Evolutionary conservation across 1,284 basidiomycete species (phyloP).

Genomic region (Leccinum pachyderme): DNA sequence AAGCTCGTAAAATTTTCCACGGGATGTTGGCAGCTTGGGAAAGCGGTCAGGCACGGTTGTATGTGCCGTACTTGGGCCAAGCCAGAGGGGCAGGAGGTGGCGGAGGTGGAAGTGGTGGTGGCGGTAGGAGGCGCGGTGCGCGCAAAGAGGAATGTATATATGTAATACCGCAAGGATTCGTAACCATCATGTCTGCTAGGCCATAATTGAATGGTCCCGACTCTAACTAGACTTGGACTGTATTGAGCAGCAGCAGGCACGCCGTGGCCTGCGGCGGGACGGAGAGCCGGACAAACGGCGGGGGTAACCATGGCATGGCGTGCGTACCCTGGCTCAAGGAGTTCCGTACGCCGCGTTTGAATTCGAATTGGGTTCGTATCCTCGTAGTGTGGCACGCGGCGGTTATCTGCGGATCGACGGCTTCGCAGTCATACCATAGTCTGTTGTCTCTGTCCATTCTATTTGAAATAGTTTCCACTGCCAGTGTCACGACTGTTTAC

Average conservation of each 20-base stretch:
- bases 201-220: slow-evolving; percentile 34
- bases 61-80: neutral
- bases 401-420: too few species aligned
- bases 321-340: neutral
- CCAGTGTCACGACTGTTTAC: slow-evolving; percentile 2
- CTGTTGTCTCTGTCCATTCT: too few species aligned
- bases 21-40: neutral
- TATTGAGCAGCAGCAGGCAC: neutral
- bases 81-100: neutral
- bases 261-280: neutral
- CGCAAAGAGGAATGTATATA: slow-evolving; percentile 32
- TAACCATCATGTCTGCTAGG: slow-evolving; percentile 12
- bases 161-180: slow-evolving; percentile 5
- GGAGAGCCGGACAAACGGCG: neutral
- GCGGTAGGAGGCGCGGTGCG: slow-evolving; percentile 14
- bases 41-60: neutral
- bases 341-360: neutral
- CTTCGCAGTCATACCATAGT: too few species aligned
- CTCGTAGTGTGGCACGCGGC: neutral
- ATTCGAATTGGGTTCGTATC: neutral
- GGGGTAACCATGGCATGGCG: neutral
- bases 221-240: slow-evolving; percentile 14
- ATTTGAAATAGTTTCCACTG: neutral
- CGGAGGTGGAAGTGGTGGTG: neutral
- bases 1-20: slow-evolving; percentile 29